phyloP scores from a whole-genome alignment of 2,329 filamentous ascomycete species.

The Penicillium sp. region DNA sequence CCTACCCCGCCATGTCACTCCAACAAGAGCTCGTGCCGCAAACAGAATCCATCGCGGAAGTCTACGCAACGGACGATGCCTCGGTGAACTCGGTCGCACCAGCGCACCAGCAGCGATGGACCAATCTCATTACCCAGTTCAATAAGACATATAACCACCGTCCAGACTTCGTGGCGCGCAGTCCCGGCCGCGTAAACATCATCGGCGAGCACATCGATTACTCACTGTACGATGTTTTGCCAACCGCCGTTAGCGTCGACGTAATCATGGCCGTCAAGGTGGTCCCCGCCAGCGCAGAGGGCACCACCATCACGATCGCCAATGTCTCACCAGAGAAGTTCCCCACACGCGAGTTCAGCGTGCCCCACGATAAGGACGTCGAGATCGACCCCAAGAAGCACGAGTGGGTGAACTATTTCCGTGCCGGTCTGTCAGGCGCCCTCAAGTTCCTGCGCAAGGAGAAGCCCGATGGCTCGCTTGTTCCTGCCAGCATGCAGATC shows the following conservation, averaged over 20 bases:
- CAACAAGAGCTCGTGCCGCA: slow-evolving; percentile 63
- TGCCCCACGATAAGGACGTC: slow-evolving; percentile 62
- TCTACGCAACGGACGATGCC: slow-evolving; percentile 76
- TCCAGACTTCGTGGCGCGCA: slow-evolving; percentile 80
- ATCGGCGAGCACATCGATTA: slow-evolving; percentile 99
- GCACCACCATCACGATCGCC: slow-evolving; percentile 69
- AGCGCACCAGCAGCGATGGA: slow-evolving; percentile 72
- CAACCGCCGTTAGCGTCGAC: slow-evolving; percentile 92
- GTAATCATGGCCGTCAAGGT: slow-evolving; percentile 76
- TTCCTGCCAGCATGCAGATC: slow-evolving; percentile 76
- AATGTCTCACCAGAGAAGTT: slow-evolving; percentile 79
- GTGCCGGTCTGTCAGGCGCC: slow-evolving; percentile 80
- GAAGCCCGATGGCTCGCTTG: slow-evolving; percentile 61
- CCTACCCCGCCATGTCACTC: slow-evolving; percentile 38
- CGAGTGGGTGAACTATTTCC: slow-evolving; percentile 99
- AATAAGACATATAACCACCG: slow-evolving; percentile 64
- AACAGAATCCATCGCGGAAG: slow-evolving; percentile 70
- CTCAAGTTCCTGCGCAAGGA: slow-evolving; percentile 69
- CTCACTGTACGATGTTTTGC: slow-evolving; percentile 90
- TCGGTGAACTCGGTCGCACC: slow-evolving; percentile 70
- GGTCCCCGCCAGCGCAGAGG: slow-evolving; percentile 42
- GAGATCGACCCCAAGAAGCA: slow-evolving; percentile 80
- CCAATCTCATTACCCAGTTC: slow-evolving; percentile 69
- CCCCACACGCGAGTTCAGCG: slow-evolving; percentile 68
- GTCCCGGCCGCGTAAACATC: slow-evolving; percentile 93